A percentile compares a stretch with the other conserved stretches of the same genome.
phyloP scores from a whole-genome alignment of 106 monocot genomes.

The Agapanthus africanus region DNA sequence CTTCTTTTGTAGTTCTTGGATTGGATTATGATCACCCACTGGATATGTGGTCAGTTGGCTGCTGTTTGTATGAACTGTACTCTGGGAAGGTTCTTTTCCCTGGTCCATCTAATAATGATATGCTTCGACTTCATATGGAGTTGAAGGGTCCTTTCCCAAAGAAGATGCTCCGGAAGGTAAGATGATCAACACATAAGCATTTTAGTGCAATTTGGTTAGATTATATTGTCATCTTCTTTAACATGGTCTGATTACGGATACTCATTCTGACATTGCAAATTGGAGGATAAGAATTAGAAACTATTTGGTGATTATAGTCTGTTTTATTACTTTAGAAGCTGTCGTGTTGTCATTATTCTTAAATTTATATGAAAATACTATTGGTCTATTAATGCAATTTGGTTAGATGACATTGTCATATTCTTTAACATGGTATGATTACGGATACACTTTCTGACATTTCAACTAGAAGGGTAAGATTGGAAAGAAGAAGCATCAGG shows the following conservation, averaged over 20 bases:
- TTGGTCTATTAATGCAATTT: too few species aligned
- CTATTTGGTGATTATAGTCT: not conserved
- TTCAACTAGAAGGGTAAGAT: too few species aligned
- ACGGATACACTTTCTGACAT: too few species aligned
- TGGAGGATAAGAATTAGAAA: not conserved
- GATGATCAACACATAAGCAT: not conserved
- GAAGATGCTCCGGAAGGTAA: conserved; percentile 97
- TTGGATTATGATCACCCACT: conserved; percentile 89
- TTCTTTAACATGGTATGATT: too few species aligned
- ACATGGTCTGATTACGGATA: not conserved
- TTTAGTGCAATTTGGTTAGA: not conserved
- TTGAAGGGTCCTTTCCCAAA: conserved; percentile 94
- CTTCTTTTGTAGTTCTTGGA: conserved; percentile 74
- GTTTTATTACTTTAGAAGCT: not conserved
- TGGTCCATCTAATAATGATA: conserved; percentile 93
- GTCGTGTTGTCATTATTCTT: not conserved
- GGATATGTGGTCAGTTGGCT: conserved; percentile 99
- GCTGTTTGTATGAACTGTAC: conserved; percentile 94
- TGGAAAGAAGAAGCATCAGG: too few species aligned
- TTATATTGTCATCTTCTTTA: not conserved
- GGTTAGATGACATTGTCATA: too few species aligned
- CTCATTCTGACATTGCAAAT: not conserved
- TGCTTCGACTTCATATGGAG: conserved; percentile 97
- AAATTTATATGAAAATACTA: not conserved
- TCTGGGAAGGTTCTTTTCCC: conserved; percentile 92